phyloP scores from a whole-genome alignment of 129 eudicot genomes.

The Daucus carota region DH1_v3.0 NC_030382.2:43031501-43032000 shows the following conservation, averaged over 20 bases:
- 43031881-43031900: background rate
- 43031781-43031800: conserved; percentile 43
- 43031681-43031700: conserved; percentile 95
- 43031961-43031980: background rate
- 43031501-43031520: conserved; percentile 88
- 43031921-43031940: background rate
- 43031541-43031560: conserved; percentile 8
- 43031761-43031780: conserved; percentile 76
- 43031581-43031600: conserved; percentile 7
- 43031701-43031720: conserved; percentile 92
- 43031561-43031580: background rate
- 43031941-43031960: background rate
- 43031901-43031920: background rate
- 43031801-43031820: background rate
- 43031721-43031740: conserved; percentile 92
- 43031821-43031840: background rate
- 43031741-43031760: conserved; percentile 83
- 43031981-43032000: background rate
- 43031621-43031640: conserved; percentile 95
- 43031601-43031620: conserved; percentile 6
- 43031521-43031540: conserved; percentile 96
- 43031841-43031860: background rate
- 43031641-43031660: conserved; percentile 91
- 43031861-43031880: background rate
- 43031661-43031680: conserved; percentile 87